Evolutionary conservation across 2,329 filamentous ascomycete species (phyloP), one percentile per base, ranked within the genome.

Genomic region (Xylaria sp.): DNA sequence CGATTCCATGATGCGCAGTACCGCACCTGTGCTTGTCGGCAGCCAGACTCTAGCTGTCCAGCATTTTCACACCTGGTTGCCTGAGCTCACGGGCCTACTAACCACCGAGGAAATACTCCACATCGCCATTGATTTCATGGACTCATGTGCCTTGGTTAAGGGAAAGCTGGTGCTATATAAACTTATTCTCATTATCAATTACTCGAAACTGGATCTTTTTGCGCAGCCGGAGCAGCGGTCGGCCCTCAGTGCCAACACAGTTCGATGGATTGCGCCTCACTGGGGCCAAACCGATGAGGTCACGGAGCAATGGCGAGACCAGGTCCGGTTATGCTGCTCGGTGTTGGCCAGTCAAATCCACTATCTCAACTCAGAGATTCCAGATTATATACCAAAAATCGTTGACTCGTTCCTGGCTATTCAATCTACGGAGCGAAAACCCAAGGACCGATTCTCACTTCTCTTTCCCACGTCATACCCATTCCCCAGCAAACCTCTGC

Each of bases 61-160:
- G 79, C 93, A 98, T 78, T 97, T 98, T 78, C 95, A 98, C 77
- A 92, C 93, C 0, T 99, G 96, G 96, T 84, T 99, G n/a, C 95
- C 96, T 0, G 95, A 98, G 77, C 88, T 99, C 9, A 85, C 89
- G 0, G 89, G 90, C 1, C 85, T 96, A 45, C 85, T 98, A 76
- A 88, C 87, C 3, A 90, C 91, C 0, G 91, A 94, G 74, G 95
- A 98, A 78, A 95, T 98, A 54, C 83, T 98, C 61, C 92, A 97
- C 75, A 92, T 98, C 71, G 93, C 94, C 48, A 93, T 97, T 69
- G 93, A 95, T 80, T 97, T 98, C 76, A 91, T 98, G 83, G 94
- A 98, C 77, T 93, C 96, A 0, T 98, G 94, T 81, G 88, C 90
- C 2, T 84, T 89, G 32, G 94, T 97, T 56, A 95, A 94, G 78